Evolutionary conservation across 2,329 filamentous ascomycete genomes (phyloP), one percentile per base, ranked within the genome.

Genomic region (Aspergillus luchuensis): DNA sequence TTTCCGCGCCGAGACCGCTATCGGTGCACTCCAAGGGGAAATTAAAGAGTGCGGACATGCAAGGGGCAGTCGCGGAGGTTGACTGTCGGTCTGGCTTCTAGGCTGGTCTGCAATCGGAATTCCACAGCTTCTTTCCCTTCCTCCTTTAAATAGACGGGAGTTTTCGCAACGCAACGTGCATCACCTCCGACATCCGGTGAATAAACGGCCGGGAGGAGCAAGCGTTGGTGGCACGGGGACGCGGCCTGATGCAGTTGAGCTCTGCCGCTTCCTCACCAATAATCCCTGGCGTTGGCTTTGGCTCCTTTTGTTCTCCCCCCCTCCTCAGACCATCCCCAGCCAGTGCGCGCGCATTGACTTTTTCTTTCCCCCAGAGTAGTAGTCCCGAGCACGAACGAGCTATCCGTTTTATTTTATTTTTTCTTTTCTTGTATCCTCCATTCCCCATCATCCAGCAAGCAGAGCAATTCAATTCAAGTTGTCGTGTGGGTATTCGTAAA

Each of bases 161-260:
- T 50, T 17, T 30, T 50, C 33, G 30, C 47, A 30, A 50, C n/a
- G 25, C 45, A 49, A 15, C 45, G 23, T 23, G 45, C 45, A 6
- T 13, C 45, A n/a, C 11, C 41, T 23, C 45, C 23, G 45, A 49
- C 21, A 33, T 17, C 25, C 23, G 25, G 23, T 30, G 23, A 50
- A 30, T 50, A 5, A 50, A 25, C 25, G 30, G 19, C 47, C 23
- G 25, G 25, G 47, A 8, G 47, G 28, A 30, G 25, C 47, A 30
- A 50, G 47, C 47, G 47, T 50, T 8, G 47, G 47, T 50, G 47
- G 47, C 47, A 33, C 47, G 47, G 47, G 47, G 47, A 50, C 47
- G 47, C 47, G 47, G 47, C 47, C 47, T 50, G 23, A 50, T 50
- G 47, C 47, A 50, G 47, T 50, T 50, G 47, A 50, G 47, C 47